Evolutionary conservation across 176 grass and related monocot species (phyloP), one percentile per base, ranked within the genome.

Genomic region (Oryza coarctata): DNA sequence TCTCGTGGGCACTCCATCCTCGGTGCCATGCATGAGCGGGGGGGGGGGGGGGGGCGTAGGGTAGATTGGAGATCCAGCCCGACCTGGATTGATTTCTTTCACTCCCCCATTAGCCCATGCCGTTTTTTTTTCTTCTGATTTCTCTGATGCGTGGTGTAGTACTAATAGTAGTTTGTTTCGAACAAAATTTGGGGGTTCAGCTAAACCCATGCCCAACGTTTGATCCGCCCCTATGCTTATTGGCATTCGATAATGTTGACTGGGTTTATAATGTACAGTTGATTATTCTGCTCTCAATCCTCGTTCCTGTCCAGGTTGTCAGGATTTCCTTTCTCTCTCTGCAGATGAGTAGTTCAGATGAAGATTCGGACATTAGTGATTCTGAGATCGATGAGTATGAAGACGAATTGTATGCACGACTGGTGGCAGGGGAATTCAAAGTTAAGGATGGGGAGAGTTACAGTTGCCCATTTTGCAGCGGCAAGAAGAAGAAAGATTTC

Each of bases 331-430:
- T 15, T 62, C 60, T n/a, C 34, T 36, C 29, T 50, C 76, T 74
- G 73, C 72, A 72, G 80, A 97, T 97, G 91, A 89, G 80, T 70
- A 82, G 43, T 86, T 87, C 84, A 71, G 86, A 84, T 3, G 82
- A 86, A 32, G 89, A 85, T 73, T 85, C 87, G 71, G 91, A 94
- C 34, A 86, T 94, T 7, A 92, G 89, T 73, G 91, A 97, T 28
- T 90, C 94, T 55, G 94, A 97, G 64, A 90, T 97, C 32, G 78
- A 94, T 30, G 87, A 97, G 50, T 92, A 88, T 68, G 89, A 87
- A 64, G 76, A 65, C 15, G 88, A 92, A 61, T 62, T 71, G 31
- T 94, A 94, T 78, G 45, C 32, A 65, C 65, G 78, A 1, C 83
- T 97, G 34, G 80, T 88, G 52, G 86, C 80, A 69, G 91, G 87